Evolutionary conservation across 148 eudicot species (phyloP).

Genomic region (Rheum nobile): DNA sequence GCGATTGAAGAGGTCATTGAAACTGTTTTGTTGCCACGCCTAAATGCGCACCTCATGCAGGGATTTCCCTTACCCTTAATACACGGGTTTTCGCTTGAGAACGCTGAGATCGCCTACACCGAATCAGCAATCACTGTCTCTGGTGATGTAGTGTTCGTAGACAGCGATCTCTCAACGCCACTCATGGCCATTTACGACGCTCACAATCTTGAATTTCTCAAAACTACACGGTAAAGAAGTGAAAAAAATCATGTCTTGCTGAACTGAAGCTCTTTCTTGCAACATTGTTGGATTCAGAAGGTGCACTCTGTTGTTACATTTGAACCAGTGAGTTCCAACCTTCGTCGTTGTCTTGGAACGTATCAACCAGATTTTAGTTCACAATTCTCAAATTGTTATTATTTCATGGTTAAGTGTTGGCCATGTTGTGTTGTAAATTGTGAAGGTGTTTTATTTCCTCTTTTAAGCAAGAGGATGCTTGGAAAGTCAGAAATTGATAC

Average conservation of each 20-base stretch:
- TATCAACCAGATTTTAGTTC: background rate
- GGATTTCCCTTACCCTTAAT: slow-evolving; percentile 60
- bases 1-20: slow-evolving; percentile 36
- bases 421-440: background rate
- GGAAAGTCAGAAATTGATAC: too few species aligned
- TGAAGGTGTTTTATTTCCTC: background rate
- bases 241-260: background rate
- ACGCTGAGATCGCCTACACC: slow-evolving; percentile 36
- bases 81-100: slow-evolving; percentile 53
- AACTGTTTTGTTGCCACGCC: slow-evolving; percentile 45
- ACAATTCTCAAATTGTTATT: background rate
- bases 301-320: background rate
- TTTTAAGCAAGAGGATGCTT: too few species aligned
- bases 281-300: background rate
- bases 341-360: too few species aligned
- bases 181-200: background rate
- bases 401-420: background rate
- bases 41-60: slow-evolving; percentile 35
- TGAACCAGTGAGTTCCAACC: too few species aligned
- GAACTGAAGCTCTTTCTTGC: background rate
- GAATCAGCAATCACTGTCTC: slow-evolving; percentile 43
- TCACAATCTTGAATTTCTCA: background rate
- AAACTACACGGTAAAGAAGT: background rate
- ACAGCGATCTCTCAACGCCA: background rate
- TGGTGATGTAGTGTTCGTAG: slow-evolving; percentile 26